Conservation (phyloP, 2,329 filamentous ascomycete genomes). For the Beauveria rudraprayagi region DNA sequence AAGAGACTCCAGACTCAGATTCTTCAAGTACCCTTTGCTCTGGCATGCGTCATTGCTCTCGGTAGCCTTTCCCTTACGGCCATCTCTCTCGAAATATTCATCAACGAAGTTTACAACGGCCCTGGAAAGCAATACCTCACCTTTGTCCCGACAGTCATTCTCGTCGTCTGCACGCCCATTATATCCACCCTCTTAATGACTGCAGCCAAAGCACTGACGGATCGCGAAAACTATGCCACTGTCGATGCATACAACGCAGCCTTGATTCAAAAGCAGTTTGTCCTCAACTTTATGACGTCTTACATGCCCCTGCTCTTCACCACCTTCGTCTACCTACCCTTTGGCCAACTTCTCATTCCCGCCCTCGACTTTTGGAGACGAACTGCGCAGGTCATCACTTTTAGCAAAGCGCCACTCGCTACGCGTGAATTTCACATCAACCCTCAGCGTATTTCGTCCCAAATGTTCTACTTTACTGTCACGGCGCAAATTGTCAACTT, state of each 20-base stretch:
- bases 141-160: constrained; percentile 79
- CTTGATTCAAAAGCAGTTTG: constrained; percentile 85
- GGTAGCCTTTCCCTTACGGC: constrained; percentile 77
- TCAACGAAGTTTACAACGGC: constrained; percentile 86
- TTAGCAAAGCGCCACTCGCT: constrained; percentile 63
- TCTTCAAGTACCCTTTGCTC: constrained; percentile 75
- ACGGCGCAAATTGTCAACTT: constrained; percentile 89
- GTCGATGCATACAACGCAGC: constrained; percentile 73
- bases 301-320: constrained; percentile 90
- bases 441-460: constrained; percentile 71
- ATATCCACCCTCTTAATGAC: constrained; percentile 67
- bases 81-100: constrained; percentile 92
- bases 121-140: constrained; percentile 77
- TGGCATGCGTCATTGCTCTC: constrained; percentile 62
- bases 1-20: constrained; percentile 72
- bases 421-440: constrained; percentile 70
- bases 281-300: constrained; percentile 93
- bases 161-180: constrained; percentile 74
- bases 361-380: constrained; percentile 76
- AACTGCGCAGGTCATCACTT: constrained; percentile 65
- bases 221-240: constrained; percentile 89
- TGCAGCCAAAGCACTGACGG: constrained; percentile 68
- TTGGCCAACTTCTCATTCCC: constrained; percentile 74
- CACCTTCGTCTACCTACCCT: constrained; percentile 90
- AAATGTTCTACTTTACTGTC: constrained; percentile 93